A percentile compares a stretch with the other conserved stretches of the same genome.
phyloP scores from a whole-genome alignment of 768 basidiomycete species.

The Pisolithus albus region DNA sequence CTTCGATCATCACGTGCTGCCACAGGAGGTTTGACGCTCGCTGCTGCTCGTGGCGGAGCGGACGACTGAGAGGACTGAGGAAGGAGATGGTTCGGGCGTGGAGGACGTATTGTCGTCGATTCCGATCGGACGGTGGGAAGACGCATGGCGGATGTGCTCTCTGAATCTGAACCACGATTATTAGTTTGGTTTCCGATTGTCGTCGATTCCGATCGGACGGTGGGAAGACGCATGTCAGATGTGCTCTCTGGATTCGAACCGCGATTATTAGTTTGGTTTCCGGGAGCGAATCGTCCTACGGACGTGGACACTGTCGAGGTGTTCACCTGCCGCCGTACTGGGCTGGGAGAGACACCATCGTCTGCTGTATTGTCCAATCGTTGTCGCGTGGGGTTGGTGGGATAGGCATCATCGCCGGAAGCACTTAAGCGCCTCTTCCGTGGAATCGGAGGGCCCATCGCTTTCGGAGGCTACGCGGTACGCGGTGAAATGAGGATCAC shows the following conservation, averaged over 20 bases:
- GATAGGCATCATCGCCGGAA: background rate
- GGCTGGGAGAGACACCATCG: background rate
- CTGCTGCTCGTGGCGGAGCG: too few species aligned
- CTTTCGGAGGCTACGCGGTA: conserved; percentile 11
- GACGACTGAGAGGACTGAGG: too few species aligned
- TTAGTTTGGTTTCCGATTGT: too few species aligned
- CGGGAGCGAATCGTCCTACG: background rate
- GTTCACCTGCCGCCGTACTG: conserved; percentile 12
- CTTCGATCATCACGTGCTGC: too few species aligned
- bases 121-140: background rate
- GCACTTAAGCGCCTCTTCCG: conserved; percentile 11
- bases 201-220: too few species aligned
- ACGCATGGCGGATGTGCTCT: background rate
- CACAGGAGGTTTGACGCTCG: too few species aligned
- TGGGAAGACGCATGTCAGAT: background rate
- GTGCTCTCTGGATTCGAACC: background rate
- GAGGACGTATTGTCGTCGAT: too few species aligned
- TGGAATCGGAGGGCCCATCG: conserved; percentile 4
- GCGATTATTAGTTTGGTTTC: background rate
- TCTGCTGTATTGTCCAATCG: conserved; percentile 3
- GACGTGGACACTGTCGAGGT: background rate
- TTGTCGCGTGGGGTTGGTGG: conserved; percentile 9
- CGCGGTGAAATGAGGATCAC: background rate
- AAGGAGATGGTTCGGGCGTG: too few species aligned
- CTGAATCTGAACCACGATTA: background rate